Evolutionary conservation across 2,329 filamentous ascomycete genomes (phyloP).

Genomic region (Tolypocladium paradoxum): DNA sequence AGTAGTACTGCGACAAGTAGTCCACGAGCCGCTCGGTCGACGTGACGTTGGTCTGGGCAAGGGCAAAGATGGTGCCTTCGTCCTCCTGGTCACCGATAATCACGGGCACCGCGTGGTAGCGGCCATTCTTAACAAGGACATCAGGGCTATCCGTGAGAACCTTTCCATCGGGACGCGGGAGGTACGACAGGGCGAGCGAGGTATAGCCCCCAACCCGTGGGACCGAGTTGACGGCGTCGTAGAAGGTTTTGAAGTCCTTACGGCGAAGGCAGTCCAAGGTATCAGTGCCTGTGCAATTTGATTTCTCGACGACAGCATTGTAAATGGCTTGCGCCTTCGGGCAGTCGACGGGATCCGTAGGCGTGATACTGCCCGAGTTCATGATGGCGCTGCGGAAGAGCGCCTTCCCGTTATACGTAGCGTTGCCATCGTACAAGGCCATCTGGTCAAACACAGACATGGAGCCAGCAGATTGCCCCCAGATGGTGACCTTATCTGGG

Average conservation of each 20-base stretch:
- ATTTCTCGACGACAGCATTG: slow-evolving; percentile 45
- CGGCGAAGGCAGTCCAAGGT: slow-evolving; percentile 56
- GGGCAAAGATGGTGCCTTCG: slow-evolving; percentile 53
- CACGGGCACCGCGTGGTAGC: slow-evolving; percentile 48
- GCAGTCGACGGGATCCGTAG: slow-evolving; percentile 52
- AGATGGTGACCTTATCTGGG: slow-evolving; percentile 64
- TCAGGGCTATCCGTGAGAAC: slow-evolving; percentile 44
- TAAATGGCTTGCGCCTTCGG: slow-evolving; percentile 55
- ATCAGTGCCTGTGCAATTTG: slow-evolving; percentile 49
- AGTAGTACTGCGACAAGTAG: slow-evolving; percentile 43
- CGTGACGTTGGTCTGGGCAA: slow-evolving; percentile 47
- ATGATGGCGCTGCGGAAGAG: slow-evolving; percentile 71
- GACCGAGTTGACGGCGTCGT: slow-evolving; percentile 46
- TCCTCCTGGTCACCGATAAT: slow-evolving; percentile 57
- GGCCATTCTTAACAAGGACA: slow-evolving; percentile 29
- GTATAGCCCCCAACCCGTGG: slow-evolving; percentile 45
- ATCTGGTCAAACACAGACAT: slow-evolving; percentile 71
- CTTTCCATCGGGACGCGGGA: slow-evolving; percentile 49
- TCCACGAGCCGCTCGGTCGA: slow-evolving; percentile 38
- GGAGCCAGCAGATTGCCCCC: slow-evolving; percentile 61
- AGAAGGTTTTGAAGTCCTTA: slow-evolving; percentile 46
- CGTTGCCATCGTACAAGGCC: slow-evolving; percentile 59
- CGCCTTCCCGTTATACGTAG: slow-evolving; percentile 61
- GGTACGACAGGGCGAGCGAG: slow-evolving; percentile 48
- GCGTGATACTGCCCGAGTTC: slow-evolving; percentile 56